Evolutionary conservation across 2,329 filamentous ascomycete genomes (phyloP).

Genomic region (Penicillium concentricum): DNA sequence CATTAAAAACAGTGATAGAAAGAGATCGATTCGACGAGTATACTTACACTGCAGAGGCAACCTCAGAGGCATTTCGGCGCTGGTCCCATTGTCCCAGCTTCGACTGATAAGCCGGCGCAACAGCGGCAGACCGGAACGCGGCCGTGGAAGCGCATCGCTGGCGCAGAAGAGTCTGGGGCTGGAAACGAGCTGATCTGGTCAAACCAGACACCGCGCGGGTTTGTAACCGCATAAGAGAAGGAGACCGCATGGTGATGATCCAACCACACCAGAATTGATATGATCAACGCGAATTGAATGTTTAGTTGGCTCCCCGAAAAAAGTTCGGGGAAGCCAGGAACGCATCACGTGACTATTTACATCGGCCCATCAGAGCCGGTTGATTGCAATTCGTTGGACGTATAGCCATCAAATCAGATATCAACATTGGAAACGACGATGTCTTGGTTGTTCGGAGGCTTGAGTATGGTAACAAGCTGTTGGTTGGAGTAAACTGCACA

Average conservation of each 20-base stretch:
- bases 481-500: background rate
- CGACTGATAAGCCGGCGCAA: slow-evolving; percentile 36
- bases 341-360: slow-evolving; percentile 30
- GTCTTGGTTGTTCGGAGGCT: background rate
- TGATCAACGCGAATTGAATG: slow-evolving; percentile 24
- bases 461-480: background rate
- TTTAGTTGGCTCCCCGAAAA: slow-evolving; percentile 32
- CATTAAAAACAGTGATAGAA: slow-evolving; percentile 1
- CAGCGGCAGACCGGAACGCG: slow-evolving; percentile 34
- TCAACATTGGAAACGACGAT: background rate
- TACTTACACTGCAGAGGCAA: slow-evolving; percentile 47
- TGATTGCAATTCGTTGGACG: slow-evolving; percentile 13
- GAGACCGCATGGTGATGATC: slow-evolving; percentile 41
- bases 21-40: background rate
- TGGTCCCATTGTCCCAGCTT: slow-evolving; percentile 44
- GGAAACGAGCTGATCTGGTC: slow-evolving; percentile 36
- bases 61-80: slow-evolving; percentile 43
- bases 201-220: slow-evolving; percentile 39
- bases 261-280: slow-evolving; percentile 29
- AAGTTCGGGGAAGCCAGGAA: slow-evolving; percentile 41
- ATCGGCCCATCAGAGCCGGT: slow-evolving; percentile 21
- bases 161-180: slow-evolving; percentile 37
- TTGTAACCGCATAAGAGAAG: slow-evolving; percentile 42
- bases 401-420: background rate
- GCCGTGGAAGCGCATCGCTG: slow-evolving; percentile 42